A percentile compares a stretch with the other conserved stretches of the same genome.
phyloP scores from a whole-genome alignment of 2,329 filamentous ascomycete species.

The Beauveria caledonica region DNA sequence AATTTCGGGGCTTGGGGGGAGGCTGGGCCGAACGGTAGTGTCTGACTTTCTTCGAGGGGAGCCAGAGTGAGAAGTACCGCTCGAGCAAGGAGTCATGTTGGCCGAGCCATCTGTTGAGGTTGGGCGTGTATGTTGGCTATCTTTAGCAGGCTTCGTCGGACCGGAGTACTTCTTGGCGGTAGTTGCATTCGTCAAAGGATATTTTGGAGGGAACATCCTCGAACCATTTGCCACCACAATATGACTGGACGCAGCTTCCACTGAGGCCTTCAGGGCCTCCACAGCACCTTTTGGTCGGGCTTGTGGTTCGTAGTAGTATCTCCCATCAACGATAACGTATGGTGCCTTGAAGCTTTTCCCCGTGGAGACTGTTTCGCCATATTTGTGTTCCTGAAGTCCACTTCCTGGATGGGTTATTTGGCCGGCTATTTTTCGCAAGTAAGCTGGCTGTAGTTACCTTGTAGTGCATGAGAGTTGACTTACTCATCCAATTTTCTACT shows the following conservation, averaged over 20 bases:
- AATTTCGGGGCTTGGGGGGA: background rate
- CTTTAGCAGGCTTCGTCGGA: background rate
- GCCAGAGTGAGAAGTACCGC: background rate
- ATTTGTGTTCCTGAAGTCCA: conserved; percentile 20
- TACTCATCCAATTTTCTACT: conserved; percentile 31
- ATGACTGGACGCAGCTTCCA: conserved; percentile 17
- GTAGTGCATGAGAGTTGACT: conserved; percentile 8
- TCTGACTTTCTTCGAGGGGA: conserved; percentile 5
- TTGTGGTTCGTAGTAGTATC: background rate
- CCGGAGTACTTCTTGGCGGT: background rate
- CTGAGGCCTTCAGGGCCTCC: conserved; percentile 20
- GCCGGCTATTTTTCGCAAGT: conserved; percentile 21
- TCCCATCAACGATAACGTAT: conserved; percentile 12
- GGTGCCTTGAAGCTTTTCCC: background rate
- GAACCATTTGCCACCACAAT: conserved; percentile 17
- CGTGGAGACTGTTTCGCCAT: background rate
- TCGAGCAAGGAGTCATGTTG: background rate
- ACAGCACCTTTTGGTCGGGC: conserved; percentile 14
- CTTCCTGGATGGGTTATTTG: conserved; percentile 19
- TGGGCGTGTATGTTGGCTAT: background rate
- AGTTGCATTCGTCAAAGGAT: background rate
- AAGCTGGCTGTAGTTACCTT: background rate
- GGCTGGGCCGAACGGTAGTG: background rate
- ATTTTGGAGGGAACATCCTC: background rate
- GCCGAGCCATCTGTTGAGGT: background rate